Conservation (phyloP, 116 monocot species). For the Posidonia oceanica region DNA sequence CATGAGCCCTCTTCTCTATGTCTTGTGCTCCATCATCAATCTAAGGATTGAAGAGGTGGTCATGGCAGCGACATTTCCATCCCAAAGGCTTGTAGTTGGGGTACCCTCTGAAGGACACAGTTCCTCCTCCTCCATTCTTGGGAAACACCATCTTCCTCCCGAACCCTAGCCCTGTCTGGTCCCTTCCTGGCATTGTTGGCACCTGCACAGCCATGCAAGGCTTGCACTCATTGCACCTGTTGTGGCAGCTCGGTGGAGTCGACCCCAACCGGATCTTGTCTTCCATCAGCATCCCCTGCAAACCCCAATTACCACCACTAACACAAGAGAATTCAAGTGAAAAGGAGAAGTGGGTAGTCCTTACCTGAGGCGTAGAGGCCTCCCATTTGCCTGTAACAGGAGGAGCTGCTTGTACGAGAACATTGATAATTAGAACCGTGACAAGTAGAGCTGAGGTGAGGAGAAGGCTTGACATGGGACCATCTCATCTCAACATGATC, state of each 20-base stretch:
- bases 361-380: slow-evolving; percentile 5
- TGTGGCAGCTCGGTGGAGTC: slow-evolving; percentile 91
- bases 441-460: slow-evolving; percentile 5
- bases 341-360: background rate
- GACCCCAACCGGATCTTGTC: slow-evolving; percentile 81
- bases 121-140: background rate
- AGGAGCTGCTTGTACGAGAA: background rate
- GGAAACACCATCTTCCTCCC: slow-evolving; percentile 3
- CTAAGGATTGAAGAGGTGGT: slow-evolving; percentile 71
- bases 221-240: slow-evolving; percentile 77
- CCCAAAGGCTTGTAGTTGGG: slow-evolving; percentile 95
- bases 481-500: slow-evolving; percentile 18
- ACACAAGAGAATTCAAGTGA: background rate
- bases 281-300: slow-evolving; percentile 45
- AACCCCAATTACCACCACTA: background rate
- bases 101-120: slow-evolving; percentile 28
- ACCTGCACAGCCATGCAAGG: slow-evolving; percentile 91
- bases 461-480: slow-evolving; percentile 19
- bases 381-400: background rate
- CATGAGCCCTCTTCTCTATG: background rate
- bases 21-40: background rate
- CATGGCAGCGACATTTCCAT: slow-evolving; percentile 84
- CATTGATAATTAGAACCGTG: slow-evolving; percentile 1
- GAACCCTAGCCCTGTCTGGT: background rate
- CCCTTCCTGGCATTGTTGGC: slow-evolving; percentile 42